Percentiles rank a stretch among this genome's conserved stretches.
These are phyloP conservation scores for Zopfochytrium polystomum DNA, from an alignment of 371 early-diverging fungal genomes.

Conservation along the genomic window DNA sequence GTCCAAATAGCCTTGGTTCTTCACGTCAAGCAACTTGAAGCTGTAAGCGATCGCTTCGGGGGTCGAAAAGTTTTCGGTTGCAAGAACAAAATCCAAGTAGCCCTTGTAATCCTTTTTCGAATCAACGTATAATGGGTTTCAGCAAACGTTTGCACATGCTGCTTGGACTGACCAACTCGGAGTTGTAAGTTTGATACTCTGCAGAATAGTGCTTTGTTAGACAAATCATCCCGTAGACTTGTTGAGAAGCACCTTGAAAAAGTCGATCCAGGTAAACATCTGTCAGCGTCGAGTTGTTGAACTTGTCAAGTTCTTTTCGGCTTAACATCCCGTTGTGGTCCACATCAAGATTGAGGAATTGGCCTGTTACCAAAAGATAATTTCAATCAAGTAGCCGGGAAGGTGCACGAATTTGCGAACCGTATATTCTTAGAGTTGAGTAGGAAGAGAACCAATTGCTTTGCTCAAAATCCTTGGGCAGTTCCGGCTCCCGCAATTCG, in stretches of 20 bases:
- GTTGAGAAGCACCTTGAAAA: conserved; percentile 45
- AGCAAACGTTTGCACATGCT: no score
- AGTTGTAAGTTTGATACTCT: conserved; percentile 46
- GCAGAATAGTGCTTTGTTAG: no score
- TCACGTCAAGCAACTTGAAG: conserved; percentile 48
- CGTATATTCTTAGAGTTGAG: conserved; percentile 38
- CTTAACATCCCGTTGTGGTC: conserved; percentile 50
- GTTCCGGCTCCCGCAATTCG: conserved; percentile 49
- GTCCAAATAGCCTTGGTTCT: conserved; percentile 41
- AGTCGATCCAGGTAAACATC: conserved; percentile 47
- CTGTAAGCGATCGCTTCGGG: conserved; percentile 43
- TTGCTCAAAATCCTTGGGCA: conserved; percentile 34
- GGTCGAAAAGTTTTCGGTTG: conserved; percentile 45
- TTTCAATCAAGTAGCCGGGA: neutral
- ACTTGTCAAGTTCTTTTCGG: conserved; percentile 40
- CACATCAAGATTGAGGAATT: conserved; percentile 45
- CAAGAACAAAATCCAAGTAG: conserved; percentile 52
- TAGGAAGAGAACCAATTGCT: conserved; percentile 50
- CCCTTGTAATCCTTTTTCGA: conserved; percentile 45
- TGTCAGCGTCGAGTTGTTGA: conserved; percentile 40
- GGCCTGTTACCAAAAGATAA: conserved; percentile 26
- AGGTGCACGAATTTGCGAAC: conserved; percentile 21
- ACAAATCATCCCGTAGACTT: no score
- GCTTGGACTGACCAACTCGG: conserved; percentile 38
- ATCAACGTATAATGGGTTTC: no score